A percentile compares a stretch with the other conserved stretches of the same genome.
Conservation (phyloP, 1,139 yeast genomes). For the Yarrowia galli region DNA sequence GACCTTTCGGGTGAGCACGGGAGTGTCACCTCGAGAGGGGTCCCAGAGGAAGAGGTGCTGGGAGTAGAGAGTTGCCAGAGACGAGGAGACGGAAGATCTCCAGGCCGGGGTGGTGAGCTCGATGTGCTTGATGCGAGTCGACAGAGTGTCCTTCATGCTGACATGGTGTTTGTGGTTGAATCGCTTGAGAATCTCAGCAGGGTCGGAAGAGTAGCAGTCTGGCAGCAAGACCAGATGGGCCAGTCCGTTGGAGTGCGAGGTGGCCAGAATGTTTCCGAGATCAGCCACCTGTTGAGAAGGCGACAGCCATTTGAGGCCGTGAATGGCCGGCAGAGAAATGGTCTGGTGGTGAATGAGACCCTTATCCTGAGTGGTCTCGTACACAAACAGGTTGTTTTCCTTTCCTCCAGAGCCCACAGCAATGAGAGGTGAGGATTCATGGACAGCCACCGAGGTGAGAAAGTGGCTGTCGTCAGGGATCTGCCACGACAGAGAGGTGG, state of each 20-base stretch:
- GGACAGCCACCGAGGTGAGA: slow-evolving; percentile 64
- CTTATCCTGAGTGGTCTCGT: slow-evolving; percentile 51
- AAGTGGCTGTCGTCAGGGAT: slow-evolving; percentile 66
- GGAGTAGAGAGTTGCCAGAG: slow-evolving; percentile 65
- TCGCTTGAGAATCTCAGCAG: slow-evolving; percentile 76
- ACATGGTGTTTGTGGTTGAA: slow-evolving; percentile 76
- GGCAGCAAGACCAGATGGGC: slow-evolving; percentile 77
- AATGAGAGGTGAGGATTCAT: slow-evolving; percentile 55
- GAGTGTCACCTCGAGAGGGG: slow-evolving; percentile 60
- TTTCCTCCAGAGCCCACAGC: slow-evolving; percentile 70
- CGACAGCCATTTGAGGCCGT: slow-evolving; percentile 69
- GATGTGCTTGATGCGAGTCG: slow-evolving; percentile 53
- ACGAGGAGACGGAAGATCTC: slow-evolving; percentile 55
- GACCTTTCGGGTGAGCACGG: slow-evolving; percentile 62
- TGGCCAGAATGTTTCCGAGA: slow-evolving; percentile 57
- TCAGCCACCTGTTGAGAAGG: slow-evolving; percentile 46
- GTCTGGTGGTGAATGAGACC: slow-evolving; percentile 75
- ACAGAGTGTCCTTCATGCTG: slow-evolving; percentile 43
- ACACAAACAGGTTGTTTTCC: slow-evolving; percentile 67
- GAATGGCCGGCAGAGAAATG: slow-evolving; percentile 71
- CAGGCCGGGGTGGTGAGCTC: slow-evolving; percentile 53
- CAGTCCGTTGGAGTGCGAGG: slow-evolving; percentile 76
- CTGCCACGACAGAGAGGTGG: slow-evolving; percentile 63
- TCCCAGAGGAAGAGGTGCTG: slow-evolving; percentile 79
- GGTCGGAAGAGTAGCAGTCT: slow-evolving; percentile 56